A percentile compares a stretch with the other conserved stretches of the same genome.
phyloP scores from a whole-genome alignment of 345 rosid species.

The Turritis glabra region DNA sequence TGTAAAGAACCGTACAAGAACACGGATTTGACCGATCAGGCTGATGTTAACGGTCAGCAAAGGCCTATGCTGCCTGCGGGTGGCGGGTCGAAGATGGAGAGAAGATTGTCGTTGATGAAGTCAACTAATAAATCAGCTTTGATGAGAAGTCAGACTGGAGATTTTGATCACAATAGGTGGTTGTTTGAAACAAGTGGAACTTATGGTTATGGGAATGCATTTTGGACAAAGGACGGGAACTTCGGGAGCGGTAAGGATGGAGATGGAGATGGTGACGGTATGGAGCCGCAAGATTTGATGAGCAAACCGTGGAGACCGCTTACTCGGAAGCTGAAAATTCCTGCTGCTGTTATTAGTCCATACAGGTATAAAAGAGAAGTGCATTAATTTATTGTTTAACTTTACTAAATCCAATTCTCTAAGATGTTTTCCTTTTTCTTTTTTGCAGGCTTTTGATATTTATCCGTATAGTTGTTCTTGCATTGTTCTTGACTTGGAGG shows the following conservation, averaged over 20 bases:
- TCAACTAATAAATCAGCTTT: conserved; percentile 69
- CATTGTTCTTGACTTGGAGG: conserved; percentile 83
- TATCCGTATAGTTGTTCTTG: conserved; percentile 72
- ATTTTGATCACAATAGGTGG: conserved; percentile 95
- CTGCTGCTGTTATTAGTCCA: conserved; percentile 94
- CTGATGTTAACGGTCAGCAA: conserved; percentile 55
- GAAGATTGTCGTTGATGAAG: conserved; percentile 93
- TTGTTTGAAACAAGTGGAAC: conserved; percentile 88
- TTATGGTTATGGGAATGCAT: conserved; percentile 96
- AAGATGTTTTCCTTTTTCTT: not conserved
- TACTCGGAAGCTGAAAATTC: conserved; percentile 85
- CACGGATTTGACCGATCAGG: conserved; percentile 68
- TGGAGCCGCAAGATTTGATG: conserved; percentile 73
- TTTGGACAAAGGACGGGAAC: conserved; percentile 93
- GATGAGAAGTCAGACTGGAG: conserved; percentile 95
- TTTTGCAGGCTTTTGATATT: conserved; percentile 75
- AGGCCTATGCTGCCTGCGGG: conserved; percentile 66
- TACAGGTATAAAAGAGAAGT: conserved; percentile 51
- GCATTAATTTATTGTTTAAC: not conserved
- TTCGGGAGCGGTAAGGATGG: conserved; percentile 70
- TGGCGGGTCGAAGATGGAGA: conserved; percentile 78
- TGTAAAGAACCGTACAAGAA: conserved; percentile 87
- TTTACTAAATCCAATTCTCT: not conserved
- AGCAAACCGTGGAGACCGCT: conserved; percentile 97
- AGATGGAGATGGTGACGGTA: conserved; percentile 59